Conservation (phyloP, 306 rosid species). For the Malus sieversii region DNA sequence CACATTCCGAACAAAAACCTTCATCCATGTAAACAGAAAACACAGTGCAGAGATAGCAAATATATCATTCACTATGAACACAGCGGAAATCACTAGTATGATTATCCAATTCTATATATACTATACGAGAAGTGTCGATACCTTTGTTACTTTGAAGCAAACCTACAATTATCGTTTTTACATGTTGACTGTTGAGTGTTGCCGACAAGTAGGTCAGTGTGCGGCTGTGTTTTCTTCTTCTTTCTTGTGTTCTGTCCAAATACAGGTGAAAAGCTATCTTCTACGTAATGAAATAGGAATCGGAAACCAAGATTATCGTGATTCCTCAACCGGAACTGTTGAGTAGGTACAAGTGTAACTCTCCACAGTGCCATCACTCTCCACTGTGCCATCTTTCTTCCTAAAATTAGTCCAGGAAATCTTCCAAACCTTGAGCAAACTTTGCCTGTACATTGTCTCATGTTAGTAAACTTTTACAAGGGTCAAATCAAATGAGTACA, state of each 20-base stretch:
- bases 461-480: neutral
- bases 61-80: neutral
- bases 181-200: too few species aligned
- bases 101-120: neutral
- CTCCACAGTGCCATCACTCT: neutral
- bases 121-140: neutral
- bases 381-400: neutral
- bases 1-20: too few species aligned
- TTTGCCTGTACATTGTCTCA: constrained; percentile 44
- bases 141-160: neutral
- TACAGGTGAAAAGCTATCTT: neutral
- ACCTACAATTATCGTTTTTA: neutral
- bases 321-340: constrained; percentile 1
- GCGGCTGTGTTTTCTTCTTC: neutral
- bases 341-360: neutral
- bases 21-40: neutral
- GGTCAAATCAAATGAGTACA: neutral
- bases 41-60: neutral
- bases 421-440: constrained; percentile 50
- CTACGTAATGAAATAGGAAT: neutral
- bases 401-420: constrained; percentile 39
- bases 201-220: neutral
- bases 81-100: neutral
- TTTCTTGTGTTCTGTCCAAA: neutral
- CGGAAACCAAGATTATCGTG: neutral